Evolutionary conservation across 1,139 yeast species (phyloP), one percentile per base, ranked within the genome.

Genomic region (Blastobotrys proliferans): DNA sequence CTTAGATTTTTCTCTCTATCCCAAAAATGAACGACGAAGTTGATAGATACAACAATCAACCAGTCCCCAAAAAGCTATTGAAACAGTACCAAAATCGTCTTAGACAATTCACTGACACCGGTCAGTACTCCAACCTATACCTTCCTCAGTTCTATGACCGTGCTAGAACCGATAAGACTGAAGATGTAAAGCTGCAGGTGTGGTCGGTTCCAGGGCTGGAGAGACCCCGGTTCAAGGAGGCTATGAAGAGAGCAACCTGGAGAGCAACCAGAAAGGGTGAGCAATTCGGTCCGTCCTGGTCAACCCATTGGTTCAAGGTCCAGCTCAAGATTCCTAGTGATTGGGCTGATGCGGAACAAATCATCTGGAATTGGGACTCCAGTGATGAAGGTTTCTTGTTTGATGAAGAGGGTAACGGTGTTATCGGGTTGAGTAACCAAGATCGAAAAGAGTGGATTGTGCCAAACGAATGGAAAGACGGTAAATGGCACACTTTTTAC

Each of bases 271-370:
- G 71, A 24, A 78, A 80, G 53, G 94, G 94, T 22, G 81, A 83
- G 55, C 68, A 72, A n/a, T 87, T 84, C 63, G 97, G 96, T 0
- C 97, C 97, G 1, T 83, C 94, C 13, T 92, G 97, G 98, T 82
- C 92, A 51, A 83, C 97, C 1, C 94, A 88, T 54, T 92, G 98
- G 98, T 87, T 92, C 64, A 76, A 80, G 54, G 68, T 90, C 31
- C 66, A 72, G 20, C 65, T 85, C 49, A 68, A 70, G 24, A 69
- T 90, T 6, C 95, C 95, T 0, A 56, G 68, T 17, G 62, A 69
- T 3, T 72, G 61, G 71, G 60, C 43, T 52, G 58, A 46, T 43
- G 61, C 63, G 13, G 68, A 67, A 33, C 74, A 73, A 31, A 73
- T 88, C 35, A 69, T 79, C 44, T 77, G 88, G 48, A 84, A 87